Base-by-base conservation (phyloP, 371 early-diverging fungal genomes). In the Capillidium heterosporum region DNA sequence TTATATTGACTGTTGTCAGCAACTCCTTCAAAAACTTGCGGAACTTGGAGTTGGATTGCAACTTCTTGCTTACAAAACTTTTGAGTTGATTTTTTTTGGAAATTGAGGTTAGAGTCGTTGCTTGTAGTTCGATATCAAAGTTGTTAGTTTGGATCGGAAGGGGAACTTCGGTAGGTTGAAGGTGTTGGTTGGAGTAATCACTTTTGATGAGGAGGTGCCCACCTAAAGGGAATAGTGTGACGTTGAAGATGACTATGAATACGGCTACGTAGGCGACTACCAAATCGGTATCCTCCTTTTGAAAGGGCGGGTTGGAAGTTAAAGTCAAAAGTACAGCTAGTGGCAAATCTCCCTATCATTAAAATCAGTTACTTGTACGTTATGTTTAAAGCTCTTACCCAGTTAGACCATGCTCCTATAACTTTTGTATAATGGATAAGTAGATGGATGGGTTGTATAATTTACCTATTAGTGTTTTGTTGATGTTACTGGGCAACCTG, bases 1-100 rank as follows among this genome's bases (percentile, higher is more conserved):
- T 68, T 8, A 69, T 61, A 27, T 67, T 69, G 4, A 70, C 64
- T 24, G 70, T 68, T 1, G 66, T 60, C n/a, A 67, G 57, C 28
- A 67, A 42, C 59, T 63, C 15, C 48, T 59, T 17, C 53, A 59
- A 32, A 61, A 65, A 47, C 11, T 27, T 11, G 3, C 13, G 24
- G 4, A 49, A 19, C 8, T n/a, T 29, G 17, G 3, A 5, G 28
- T 29, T 49, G 17, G 17, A 11, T 5, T 2, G 2, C 11, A 13
- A 10, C 17, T 17, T 24, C 4, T 49, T 24, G 4, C 4, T 11
- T 5, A 31, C 28, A 17, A 24, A 13, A 13, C 28, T 17, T 49
- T 31, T 49, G 2, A n/a, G 11, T 4, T 24, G 4, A 35, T 7
- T 4, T 35, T 35, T 35, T 4, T 35, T 35, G 13, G 35, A 24